Evolutionary conservation across 805 yeast species (phyloP), one percentile per base, ranked within the genome.

Genomic region (Yamadazyma kitorensis): DNA sequence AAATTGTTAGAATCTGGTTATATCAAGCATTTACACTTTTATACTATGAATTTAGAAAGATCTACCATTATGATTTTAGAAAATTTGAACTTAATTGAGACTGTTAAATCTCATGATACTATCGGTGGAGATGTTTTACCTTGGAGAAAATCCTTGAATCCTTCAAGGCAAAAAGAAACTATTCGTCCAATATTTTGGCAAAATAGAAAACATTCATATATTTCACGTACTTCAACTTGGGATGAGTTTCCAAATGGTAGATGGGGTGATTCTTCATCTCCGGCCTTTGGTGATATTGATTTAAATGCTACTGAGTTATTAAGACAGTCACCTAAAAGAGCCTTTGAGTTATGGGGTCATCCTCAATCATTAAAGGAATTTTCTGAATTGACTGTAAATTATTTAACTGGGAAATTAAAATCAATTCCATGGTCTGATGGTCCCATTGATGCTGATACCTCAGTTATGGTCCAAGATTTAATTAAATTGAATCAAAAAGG

Each of bases 211-310:
- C 84, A 83, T 59, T 80, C 95, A 11, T 91, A 91, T 57, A 79
- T 87, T 41, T 76, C 87, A 30, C 75, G 98, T 59, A 91, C 97
- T 6, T 78, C 93, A 17, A 82, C 83, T 37, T 93, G 98, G 88
- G 98, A 93, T 63, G 98, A 93, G 59, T 93, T 91, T 54, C 98
- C 98, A 33, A 93, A 91, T 59, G 98, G 98, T 41, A 74, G 98
- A 65, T 93, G 96, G 89, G 98, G 98, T 51, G 97, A 93, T 57
- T 86, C 97, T 3, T 72, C 95, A 40, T 93, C 98, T 27, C 98
- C 98, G 4, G 98, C 98, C 2, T 89, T 84, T 62, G 96, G 95
- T 51, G 94, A 86, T 45, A 72, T 88, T 38, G 96, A 86, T 55
- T 71, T 84, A 34, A 81, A 80, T 47, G 93, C 91, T 14, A 76